Base-by-base conservation (phyloP, 2,329 filamentous ascomycete genomes). In the Fusarium zealandicum region DNA sequence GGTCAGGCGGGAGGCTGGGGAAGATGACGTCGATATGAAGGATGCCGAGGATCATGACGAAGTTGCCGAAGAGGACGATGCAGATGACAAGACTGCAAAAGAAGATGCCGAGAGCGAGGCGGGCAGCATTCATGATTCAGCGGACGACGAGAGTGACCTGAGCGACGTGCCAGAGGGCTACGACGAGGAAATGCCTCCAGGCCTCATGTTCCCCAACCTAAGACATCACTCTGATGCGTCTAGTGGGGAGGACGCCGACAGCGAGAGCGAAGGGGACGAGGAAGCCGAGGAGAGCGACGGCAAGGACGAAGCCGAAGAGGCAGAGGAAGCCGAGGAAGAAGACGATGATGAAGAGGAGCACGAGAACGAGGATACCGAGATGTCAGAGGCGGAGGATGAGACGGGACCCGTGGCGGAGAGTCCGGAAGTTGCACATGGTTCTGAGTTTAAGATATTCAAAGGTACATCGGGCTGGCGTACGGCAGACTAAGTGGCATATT, bases 141-240 rank as follows among this genome's bases (percentile, higher is more conserved):
- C 83, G 0, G 86, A 89, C 57, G 85, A 88, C 48, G 87, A 90
- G 70, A 89, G 86, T 66, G 87, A 89, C 57, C 75, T 90, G 0
- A 89, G 85, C 45, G 87, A 90, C 56, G 81, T 86, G 5, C 78
- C 84, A 20, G 73, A 81, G 4, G 82, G 80, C 33, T 84, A 83
- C 51, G 82, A 86, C 44, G 81, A 85, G 37, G 81, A 86, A 33
- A 78, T 81, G 25, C 81, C 82, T 1, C 75, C 79, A 2, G 77
- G 77, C 11, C 65, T 85, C 22, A 71, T 84, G 71, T 84, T 84
- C 46, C 80, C 81, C 0, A 81, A 80, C 51, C 64, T 84, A 35
- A 65, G 59, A 43, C 69, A 40, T 27, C 70, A 44, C 50, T 69
- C 44, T 14, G 70, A 57, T 3, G 73, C 73, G 57, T 65, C 50